Evolutionary conservation across 768 basidiomycete genomes (phyloP), one percentile per base, ranked within the genome.

Genomic region (Termitomyces sp.): DNA sequence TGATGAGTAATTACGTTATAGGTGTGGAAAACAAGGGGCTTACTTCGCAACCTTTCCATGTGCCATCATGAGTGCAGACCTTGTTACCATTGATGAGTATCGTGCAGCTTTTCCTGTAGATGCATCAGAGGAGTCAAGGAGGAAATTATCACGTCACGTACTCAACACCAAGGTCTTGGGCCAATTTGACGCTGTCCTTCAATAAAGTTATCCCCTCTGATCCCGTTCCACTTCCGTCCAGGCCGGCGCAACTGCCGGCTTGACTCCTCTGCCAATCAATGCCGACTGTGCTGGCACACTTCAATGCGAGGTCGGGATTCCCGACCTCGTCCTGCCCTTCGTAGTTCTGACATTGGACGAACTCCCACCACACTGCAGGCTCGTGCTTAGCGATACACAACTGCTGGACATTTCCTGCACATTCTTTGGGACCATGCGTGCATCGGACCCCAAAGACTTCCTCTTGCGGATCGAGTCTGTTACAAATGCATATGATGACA

Each of bases 351-450:
- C 93, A 94, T 57, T 82, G 84, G 21, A 93, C 75, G 63, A 92
- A 94, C 51, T 81, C 72, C 93, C 92, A 95, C 89, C 90, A 93
- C 21, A 72, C 73, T n/a, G 69, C 61, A 40, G 77, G 70, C 23
- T 79, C 73, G 59, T 90, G 77, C 66, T 84, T 83, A 54, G 79
- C 75, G 30, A 79, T 88, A 68, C 95, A 98, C 27, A 97, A 77
- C 67, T 97, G 86, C 57, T 97, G 89, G 17, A 93, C 83, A 72
- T 96, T 94, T 42, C 91, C 94, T 14, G 83, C 83, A 64, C 94
- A 97, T 70, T 98, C 94, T 52, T 79, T 69, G 5, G 73, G 72
- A 17, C 93, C 94, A 66, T 96, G 94, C 76, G 79, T 79, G 72
- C 94, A 97, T 34, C 73, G 79, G 30, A 89, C 82, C n/a, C 93